A percentile compares a stretch with the other conserved stretches of the same genome.
phyloP scores from a whole-genome alignment of 2,329 filamentous ascomycete genomes.

The Intubia oerlemansii region DNA sequence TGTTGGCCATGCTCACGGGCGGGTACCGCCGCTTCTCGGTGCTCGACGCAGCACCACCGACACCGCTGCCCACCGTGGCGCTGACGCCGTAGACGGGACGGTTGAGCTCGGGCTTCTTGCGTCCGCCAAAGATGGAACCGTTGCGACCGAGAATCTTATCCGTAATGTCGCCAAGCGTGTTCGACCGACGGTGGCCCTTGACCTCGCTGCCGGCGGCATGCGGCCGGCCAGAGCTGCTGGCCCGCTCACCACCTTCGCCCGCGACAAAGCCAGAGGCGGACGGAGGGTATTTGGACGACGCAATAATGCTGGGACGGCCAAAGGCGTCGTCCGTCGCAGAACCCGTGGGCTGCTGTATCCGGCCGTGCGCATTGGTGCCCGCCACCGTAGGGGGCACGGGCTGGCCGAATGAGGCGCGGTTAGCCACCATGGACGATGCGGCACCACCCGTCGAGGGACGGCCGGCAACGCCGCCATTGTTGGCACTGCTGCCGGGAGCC shows the following conservation, averaged over 20 bases:
- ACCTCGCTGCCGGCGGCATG: constrained; percentile 13
- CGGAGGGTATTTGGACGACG: constrained; percentile 30
- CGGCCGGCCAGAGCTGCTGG: constrained; percentile 9
- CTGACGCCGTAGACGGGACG: too few relatives aligned
- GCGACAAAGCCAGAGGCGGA: constrained; percentile 27
- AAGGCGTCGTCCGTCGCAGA: constrained; percentile 11
- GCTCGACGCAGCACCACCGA: too few relatives aligned
- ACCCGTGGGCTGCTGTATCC: constrained; percentile 62
- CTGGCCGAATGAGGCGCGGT: constrained; percentile 63
- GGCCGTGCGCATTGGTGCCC: constrained; percentile 72
- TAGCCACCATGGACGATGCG: constrained; percentile 42
- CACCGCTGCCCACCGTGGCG: constrained; percentile 7
- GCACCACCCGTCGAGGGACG: not conserved
- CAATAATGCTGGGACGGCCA: constrained; percentile 38
- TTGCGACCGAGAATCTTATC: constrained; percentile 72
- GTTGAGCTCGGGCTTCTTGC: constrained; percentile 29
- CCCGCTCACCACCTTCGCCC: constrained; percentile 24
- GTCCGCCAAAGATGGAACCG: constrained; percentile 58
- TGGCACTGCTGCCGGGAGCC: constrained; percentile 37
- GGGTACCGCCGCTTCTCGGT: constrained; percentile 42
- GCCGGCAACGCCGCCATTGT: constrained; percentile 42
- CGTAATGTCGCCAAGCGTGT: constrained; percentile 60
- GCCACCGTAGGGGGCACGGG: constrained; percentile 73
- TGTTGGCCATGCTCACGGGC: constrained; percentile 66
- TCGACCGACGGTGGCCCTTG: constrained; percentile 45